These are phyloP conservation scores for Trichoderma sp. DNA, from an alignment of 2,329 filamentous ascomycete genomes.

Conservation along the genomic window DNA sequence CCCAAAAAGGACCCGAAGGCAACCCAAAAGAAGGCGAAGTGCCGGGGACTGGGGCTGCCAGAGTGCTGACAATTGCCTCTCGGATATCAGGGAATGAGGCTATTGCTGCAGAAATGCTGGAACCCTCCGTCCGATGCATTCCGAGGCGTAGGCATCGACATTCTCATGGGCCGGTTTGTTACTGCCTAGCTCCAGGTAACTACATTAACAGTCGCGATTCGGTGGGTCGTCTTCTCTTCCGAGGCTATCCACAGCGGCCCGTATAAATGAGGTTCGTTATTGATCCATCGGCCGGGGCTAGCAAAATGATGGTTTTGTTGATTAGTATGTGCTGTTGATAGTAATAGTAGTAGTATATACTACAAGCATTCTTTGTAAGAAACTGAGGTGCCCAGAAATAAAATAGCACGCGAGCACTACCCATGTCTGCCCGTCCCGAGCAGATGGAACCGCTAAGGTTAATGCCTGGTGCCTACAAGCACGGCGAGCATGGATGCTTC, in stretches of 20 bases:
- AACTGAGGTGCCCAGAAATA: too few species aligned
- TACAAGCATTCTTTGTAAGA: too few species aligned
- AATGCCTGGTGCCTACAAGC: not conserved
- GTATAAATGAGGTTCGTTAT: not conserved
- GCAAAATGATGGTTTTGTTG: not conserved
- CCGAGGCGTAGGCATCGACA: conserved; percentile 1
- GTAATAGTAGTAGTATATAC: too few species aligned
- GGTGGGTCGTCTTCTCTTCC: not conserved
- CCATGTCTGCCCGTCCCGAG: not conserved
- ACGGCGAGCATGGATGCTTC: not conserved
- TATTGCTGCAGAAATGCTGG: not conserved
- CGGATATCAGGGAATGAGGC: not conserved
- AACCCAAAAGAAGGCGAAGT: not conserved
- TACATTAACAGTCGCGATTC: not conserved
- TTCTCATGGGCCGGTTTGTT: not conserved
- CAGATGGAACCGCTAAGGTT: not conserved
- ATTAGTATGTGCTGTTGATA: too few species aligned
- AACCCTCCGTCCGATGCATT: not conserved
- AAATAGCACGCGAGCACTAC: not conserved
- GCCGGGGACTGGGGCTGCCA: not conserved
- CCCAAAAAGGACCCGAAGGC: not conserved
- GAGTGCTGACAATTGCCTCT: not conserved
- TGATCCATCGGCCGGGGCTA: not conserved
- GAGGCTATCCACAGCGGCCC: not conserved
- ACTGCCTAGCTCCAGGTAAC: conserved; percentile 16